Conservation (phyloP, 177 flowering plant genomes). For the Vitis hybrid region DNA sequence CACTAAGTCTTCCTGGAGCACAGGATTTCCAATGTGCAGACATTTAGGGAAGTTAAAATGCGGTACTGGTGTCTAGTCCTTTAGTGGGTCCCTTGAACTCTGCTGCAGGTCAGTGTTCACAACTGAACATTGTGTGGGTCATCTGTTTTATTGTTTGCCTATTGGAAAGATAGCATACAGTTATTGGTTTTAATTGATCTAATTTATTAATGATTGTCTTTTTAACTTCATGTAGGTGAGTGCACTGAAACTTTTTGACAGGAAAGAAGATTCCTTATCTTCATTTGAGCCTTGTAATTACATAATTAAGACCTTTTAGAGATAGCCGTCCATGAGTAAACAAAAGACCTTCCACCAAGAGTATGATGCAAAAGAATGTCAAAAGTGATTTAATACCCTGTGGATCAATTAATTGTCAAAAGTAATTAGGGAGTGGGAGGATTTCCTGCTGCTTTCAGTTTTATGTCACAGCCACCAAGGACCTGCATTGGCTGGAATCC, state of each 20-base stretch:
- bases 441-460: constrained; percentile 8
- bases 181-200: constrained; percentile 9
- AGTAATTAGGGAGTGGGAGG: constrained; percentile 9
- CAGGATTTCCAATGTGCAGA: not conserved
- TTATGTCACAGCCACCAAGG: constrained; percentile 2
- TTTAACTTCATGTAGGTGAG: constrained; percentile 16
- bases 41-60: not conserved
- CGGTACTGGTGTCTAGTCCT: not conserved
- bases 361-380: constrained; percentile 20
- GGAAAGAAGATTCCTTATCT: constrained; percentile 36
- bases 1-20: too few relatives aligned
- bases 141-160: constrained; percentile 6
- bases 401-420: constrained; percentile 23
- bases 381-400: constrained; percentile 22
- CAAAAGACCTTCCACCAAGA: constrained; percentile 24
- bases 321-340: constrained; percentile 30
- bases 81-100: constrained; percentile 7
- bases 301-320: constrained; percentile 10
- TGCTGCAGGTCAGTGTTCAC: not conserved
- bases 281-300: constrained; percentile 8
- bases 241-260: constrained; percentile 34
- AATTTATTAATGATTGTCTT: constrained; percentile 17
- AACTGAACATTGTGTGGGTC: constrained; percentile 11
- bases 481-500: constrained; percentile 5
- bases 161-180: constrained; percentile 4